These are phyloP conservation scores for Wolfiporia cocos DNA, from an alignment of 1,284 basidiomycete species.

Conservation along the genomic window DNA sequence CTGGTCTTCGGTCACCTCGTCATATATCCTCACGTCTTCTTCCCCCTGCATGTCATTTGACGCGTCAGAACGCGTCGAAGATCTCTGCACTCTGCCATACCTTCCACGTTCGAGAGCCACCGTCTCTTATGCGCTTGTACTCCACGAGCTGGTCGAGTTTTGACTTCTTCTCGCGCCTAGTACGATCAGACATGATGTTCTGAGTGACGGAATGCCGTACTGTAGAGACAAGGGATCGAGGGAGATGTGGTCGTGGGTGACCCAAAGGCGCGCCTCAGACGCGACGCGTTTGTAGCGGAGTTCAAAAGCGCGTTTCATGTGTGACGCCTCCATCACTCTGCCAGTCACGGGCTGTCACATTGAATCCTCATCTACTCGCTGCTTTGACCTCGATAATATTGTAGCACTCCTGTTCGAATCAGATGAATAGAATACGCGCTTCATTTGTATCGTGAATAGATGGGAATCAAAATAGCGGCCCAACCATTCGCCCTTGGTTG, in stretches of 20 bases:
- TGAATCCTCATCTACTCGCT: no score
- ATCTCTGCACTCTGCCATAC: conserved; percentile 20
- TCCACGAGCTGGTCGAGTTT: conserved; percentile 29
- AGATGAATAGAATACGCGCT: no score
- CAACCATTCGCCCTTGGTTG: neutral
- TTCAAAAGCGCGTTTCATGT: conserved; percentile 37
- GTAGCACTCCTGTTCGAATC: no score
- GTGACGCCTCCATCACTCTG: neutral
- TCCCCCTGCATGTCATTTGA: conserved; percentile 33
- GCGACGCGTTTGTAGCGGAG: conserved; percentile 29
- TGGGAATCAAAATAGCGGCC: no score
- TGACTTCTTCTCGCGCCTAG: conserved; percentile 22
- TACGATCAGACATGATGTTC: conserved; percentile 21
- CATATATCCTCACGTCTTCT: conserved; percentile 78
- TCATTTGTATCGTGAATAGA: no score
- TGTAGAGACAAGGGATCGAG: neutral
- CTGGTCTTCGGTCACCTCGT: conserved; percentile 89
- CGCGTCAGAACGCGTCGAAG: neutral
- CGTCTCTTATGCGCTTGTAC: conserved; percentile 30
- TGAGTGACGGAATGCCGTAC: neutral
- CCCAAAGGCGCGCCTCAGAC: conserved; percentile 15
- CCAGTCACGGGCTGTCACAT: neutral
- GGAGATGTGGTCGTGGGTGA: neutral
- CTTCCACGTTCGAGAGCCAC: conserved; percentile 31
- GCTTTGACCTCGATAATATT: no score